phyloP scores from a whole-genome alignment of 202 grass and related monocot species.

The Zizania palustris region DNA sequence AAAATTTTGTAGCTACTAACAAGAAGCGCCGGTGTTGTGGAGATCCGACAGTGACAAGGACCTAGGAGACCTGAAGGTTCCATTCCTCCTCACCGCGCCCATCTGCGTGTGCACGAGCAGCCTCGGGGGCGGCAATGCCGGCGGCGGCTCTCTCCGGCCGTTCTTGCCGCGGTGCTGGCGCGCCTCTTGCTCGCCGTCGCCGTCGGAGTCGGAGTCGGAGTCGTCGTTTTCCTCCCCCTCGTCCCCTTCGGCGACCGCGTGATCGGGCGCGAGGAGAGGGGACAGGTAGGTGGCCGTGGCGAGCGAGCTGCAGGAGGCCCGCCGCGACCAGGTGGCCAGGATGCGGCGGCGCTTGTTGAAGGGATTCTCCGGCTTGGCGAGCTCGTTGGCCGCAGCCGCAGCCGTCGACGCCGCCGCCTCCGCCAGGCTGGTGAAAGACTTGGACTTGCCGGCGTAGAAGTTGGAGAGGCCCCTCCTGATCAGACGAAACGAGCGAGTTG shows the following conservation, averaged over 20 bases:
- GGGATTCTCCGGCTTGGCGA: constrained; percentile 82
- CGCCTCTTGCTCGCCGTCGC: constrained; percentile 39
- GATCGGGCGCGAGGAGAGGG: constrained; percentile 41
- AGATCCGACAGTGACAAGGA: constrained; percentile 62
- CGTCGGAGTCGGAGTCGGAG: constrained; percentile 32
- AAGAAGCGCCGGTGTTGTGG: constrained; percentile 8
- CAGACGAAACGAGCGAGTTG: background rate
- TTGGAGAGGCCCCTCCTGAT: constrained; percentile 69
- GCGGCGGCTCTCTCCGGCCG: constrained; percentile 13
- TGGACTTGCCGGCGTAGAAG: constrained; percentile 86
- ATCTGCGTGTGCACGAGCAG: constrained; percentile 26
- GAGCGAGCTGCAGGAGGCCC: constrained; percentile 69
- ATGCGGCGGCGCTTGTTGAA: constrained; percentile 86
- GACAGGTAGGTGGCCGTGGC: constrained; percentile 56
- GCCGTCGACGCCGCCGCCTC: constrained; percentile 54
- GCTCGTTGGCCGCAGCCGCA: constrained; percentile 49
- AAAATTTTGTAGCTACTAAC: constrained; percentile 36
- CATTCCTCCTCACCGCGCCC: constrained; percentile 40
- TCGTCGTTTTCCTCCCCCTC: constrained; percentile 54
- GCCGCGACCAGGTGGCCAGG: constrained; percentile 58
- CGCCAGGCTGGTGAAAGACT: constrained; percentile 72
- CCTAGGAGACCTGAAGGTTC: constrained; percentile 50
- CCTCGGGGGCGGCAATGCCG: constrained; percentile 45
- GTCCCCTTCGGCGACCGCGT: constrained; percentile 55
- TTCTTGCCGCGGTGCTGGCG: constrained; percentile 58